Evolutionary conservation across 2,329 filamentous ascomycete species (phyloP).

Genomic region (Plenodomus biglobosus): DNA sequence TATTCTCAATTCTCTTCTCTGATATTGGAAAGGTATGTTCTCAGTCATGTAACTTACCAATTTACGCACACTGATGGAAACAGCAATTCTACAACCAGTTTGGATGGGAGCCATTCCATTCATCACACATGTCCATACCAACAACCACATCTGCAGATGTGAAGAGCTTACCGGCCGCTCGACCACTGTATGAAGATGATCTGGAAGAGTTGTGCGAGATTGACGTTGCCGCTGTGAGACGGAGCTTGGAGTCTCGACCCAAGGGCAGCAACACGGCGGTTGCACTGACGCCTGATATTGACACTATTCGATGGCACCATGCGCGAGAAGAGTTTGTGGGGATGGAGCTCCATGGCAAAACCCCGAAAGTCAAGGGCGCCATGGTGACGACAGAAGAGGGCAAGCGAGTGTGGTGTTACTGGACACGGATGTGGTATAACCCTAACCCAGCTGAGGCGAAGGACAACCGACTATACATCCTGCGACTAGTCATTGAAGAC

Average conservation of each 20-base stretch:
- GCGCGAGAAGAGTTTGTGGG: conserved; percentile 79
- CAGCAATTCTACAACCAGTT: conserved; percentile 75
- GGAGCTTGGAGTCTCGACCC: conserved; percentile 50
- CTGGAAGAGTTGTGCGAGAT: conserved; percentile 62
- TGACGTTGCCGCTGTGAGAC: conserved; percentile 65
- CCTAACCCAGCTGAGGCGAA: conserved; percentile 55
- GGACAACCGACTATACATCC: conserved; percentile 68
- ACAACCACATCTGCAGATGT: conserved; percentile 7
- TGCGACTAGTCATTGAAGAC: conserved; percentile 69
- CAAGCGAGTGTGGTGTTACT: conserved; percentile 71
- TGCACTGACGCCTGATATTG: conserved; percentile 67
- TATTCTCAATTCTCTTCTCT: conserved; percentile 81
- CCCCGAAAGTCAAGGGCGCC: conserved; percentile 69
- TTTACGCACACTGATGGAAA: conserved; percentile 62
- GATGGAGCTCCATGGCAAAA: conserved; percentile 60
- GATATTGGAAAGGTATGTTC: conserved; percentile 68
- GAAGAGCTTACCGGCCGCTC: conserved; percentile 26
- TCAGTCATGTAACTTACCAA: neutral
- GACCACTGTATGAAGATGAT: conserved; percentile 60
- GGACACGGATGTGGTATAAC: conserved; percentile 67
- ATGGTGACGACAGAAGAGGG: conserved; percentile 57
- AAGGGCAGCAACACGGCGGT: conserved; percentile 55
- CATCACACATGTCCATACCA: conserved; percentile 61
- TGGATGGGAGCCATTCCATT: conserved; percentile 76
- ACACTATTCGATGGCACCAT: conserved; percentile 74